Base-by-base conservation (phyloP, 2,329 filamentous ascomycete genomes). In the Corinectria fuckeliana region DNA sequence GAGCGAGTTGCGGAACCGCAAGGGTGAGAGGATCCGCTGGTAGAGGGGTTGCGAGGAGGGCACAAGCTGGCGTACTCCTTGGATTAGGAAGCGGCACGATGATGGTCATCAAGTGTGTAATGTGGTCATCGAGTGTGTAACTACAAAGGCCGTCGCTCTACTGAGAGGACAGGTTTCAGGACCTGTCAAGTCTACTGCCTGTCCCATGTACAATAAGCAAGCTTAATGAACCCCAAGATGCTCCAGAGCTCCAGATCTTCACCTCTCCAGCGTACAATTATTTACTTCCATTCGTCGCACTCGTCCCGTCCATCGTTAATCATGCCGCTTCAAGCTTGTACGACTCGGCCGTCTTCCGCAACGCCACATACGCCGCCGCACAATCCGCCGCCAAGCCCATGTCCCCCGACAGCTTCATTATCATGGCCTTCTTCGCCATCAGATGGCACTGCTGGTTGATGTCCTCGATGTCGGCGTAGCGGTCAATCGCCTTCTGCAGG, bases 401-500 rank as follows among this genome's bases (percentile, higher is more conserved):
- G 66, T 93, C 89, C 1, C 89, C 91, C 7, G 85, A 81, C 45
- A 89, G 78, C 73, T 88, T 87, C 80, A 91, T 90, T 50, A 96
- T 84, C 50, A 88, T 88, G 3, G 91, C 89, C 76, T 92, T 93
- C 80, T 95, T 95, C 18, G 90, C 89, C 78, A 93, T 84, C 80
- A 91, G 88, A 75, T 93, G 90, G 70, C 91, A 89, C 76, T 91
- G 89, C 53, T 87, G 87, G n/a, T 80, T 77, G 13, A 88, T 77
- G 18, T 77, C 91, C 71, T 91, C 87, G 13, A 92, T 79, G 45
- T 80, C 82, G 39, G 87, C 85, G 72, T 86, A 96, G 62, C 88
- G 84, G 28, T 79, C 78, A 65, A 88, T 87, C 0, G 89, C 85
- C 61, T 80, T 83, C 55, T 90, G 86, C 47, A 91, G 81, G 26